A percentile compares a stretch with the other conserved stretches of the same genome.
phyloP scores from a whole-genome alignment of 106 monocot species.

The Ottelia alismoides region DNA sequence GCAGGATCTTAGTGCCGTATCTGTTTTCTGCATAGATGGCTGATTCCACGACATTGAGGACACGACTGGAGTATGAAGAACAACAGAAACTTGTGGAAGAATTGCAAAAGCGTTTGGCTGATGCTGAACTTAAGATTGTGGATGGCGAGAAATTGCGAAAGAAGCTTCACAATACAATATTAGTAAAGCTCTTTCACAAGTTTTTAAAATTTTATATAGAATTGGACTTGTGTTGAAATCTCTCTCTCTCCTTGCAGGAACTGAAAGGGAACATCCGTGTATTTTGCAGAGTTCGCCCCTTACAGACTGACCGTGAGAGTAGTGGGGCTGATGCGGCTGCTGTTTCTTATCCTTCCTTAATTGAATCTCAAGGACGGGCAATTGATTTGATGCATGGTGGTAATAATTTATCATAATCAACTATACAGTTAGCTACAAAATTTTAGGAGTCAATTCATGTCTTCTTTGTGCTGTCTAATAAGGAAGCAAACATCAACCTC shows the following conservation, averaged over 20 bases:
- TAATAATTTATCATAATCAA: too few relatives aligned
- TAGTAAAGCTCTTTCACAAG: too few relatives aligned
- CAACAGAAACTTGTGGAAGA: conserved; percentile 32
- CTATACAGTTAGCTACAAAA: too few relatives aligned
- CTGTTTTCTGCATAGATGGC: too few relatives aligned
- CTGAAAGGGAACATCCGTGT: conserved; percentile 92
- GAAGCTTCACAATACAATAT: conserved; percentile 77
- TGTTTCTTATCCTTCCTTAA: conserved; percentile 64
- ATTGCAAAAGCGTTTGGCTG: conserved; percentile 34
- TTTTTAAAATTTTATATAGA: too few relatives aligned
- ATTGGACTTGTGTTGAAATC: too few relatives aligned
- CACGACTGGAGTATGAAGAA: conserved; percentile 35
- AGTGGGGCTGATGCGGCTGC: conserved; percentile 19
- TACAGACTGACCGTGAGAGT: conserved; percentile 27
- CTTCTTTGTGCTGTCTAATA: too few relatives aligned
- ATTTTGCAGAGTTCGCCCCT: conserved; percentile 78
- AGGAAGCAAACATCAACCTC: too few relatives aligned
- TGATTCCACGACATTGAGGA: conserved; percentile 39
- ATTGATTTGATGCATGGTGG: conserved; percentile 65
- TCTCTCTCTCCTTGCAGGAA: too few relatives aligned
- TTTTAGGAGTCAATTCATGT: too few relatives aligned
- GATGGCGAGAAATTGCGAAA: conserved; percentile 72
- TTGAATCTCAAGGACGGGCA: conserved; percentile 52
- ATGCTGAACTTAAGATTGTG: conserved; percentile 53
- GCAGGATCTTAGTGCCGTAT: too few relatives aligned